Conservation (phyloP, 306 rosid species). For the Alnus rubra region DNA sequence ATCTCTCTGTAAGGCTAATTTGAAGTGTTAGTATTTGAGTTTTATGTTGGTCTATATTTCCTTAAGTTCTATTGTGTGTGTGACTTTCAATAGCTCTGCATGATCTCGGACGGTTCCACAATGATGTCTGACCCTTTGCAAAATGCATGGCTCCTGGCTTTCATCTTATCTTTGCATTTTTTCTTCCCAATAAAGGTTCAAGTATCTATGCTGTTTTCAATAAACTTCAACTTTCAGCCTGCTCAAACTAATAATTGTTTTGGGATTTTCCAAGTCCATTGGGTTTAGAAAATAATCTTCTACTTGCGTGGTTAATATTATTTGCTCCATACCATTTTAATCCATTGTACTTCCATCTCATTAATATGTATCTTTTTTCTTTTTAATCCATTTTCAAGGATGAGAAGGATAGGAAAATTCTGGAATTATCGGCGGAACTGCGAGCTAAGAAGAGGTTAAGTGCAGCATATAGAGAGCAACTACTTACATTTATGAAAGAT, state of each 20-base stretch:
- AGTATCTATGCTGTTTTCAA: not conserved
- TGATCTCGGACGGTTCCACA: not conserved
- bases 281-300: not conserved
- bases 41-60: not conserved
- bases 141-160: not conserved
- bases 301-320: not conserved
- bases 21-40: not conserved
- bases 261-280: not conserved
- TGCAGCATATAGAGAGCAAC: slow-evolving; percentile 26
- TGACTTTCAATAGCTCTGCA: too few species aligned
- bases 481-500: slow-evolving; percentile 26
- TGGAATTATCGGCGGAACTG: slow-evolving; percentile 28
- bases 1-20: not conserved
- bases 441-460: slow-evolving; percentile 33
- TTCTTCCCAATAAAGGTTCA: not conserved
- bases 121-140: not conserved
- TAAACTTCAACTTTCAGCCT: not conserved
- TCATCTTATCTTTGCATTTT: not conserved
- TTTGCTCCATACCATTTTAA: not conserved
- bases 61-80: too few species aligned
- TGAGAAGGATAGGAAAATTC: slow-evolving; percentile 36
- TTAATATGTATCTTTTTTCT: not conserved
- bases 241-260: not conserved
- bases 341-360: not conserved
- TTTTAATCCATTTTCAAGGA: slow-evolving; percentile 16